A percentile compares a stretch with the other conserved stretches of the same genome.
Conservation (phyloP, 306 rosid species). For the Cicer arietinum region DNA sequence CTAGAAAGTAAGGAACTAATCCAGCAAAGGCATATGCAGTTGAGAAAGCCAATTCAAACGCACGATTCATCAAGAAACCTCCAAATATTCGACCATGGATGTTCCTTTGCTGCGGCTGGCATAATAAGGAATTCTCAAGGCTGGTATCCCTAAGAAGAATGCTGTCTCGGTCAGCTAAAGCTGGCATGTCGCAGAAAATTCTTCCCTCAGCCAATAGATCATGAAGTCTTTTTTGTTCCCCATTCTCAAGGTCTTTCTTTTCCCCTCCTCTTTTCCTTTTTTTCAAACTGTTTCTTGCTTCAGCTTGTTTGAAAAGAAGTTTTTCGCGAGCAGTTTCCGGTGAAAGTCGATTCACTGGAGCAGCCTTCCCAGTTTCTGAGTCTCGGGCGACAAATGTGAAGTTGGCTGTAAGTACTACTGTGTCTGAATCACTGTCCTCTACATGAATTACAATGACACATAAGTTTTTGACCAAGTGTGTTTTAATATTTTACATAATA, state of each 20-base stretch:
- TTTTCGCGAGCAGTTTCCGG: constrained; percentile 82
- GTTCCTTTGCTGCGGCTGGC: constrained; percentile 98
- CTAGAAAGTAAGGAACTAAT: constrained; percentile 84
- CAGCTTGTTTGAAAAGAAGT: constrained; percentile 74
- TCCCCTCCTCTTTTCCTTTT: constrained; percentile 68
- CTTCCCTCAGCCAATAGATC: constrained; percentile 76
- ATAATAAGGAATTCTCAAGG: constrained; percentile 82
- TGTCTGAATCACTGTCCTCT: constrained; percentile 58
- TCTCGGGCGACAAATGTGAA: constrained; percentile 98
- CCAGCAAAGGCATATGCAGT: constrained; percentile 96
- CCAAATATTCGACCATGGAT: constrained; percentile 96
- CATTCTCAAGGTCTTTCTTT: constrained; percentile 58
- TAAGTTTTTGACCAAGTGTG: constrained; percentile 1
- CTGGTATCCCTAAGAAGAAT: constrained; percentile 83
- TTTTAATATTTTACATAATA: constrained; percentile 6
- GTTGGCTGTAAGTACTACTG: constrained; percentile 78
- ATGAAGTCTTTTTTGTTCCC: constrained; percentile 50
- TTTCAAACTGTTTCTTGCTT: constrained; percentile 70
- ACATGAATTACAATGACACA: constrained; percentile 28
- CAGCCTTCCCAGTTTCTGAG: constrained; percentile 85
- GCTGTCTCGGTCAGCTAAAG: constrained; percentile 91
- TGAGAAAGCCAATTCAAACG: constrained; percentile 93
- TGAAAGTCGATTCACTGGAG: constrained; percentile 77
- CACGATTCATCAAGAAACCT: constrained; percentile 95
- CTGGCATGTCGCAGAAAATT: constrained; percentile 88